Percentiles rank a stretch among this genome's conserved stretches.
These are phyloP conservation scores for Mycosphaerelloides madeirae DNA, from an alignment of 2,329 filamentous ascomycete genomes.

Conservation along the genomic window DNA sequence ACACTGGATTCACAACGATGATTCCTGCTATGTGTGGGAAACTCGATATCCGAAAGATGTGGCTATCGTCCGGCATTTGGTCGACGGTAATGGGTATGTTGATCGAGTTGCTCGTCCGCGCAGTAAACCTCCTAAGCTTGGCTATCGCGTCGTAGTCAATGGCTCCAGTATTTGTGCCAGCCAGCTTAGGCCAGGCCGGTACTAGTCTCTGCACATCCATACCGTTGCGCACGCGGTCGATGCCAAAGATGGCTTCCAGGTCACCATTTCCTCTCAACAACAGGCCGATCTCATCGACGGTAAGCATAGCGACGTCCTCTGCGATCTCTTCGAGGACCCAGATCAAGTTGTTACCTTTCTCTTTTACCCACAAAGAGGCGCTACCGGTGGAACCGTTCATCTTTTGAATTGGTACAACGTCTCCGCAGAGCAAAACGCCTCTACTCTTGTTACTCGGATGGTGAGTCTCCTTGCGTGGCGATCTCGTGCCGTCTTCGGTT, in stretches of 20 bases:
- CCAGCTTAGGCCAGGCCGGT: conserved; percentile 73
- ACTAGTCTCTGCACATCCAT: conserved; percentile 74
- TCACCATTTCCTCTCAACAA: conserved; percentile 68
- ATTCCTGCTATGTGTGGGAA: conserved; percentile 98
- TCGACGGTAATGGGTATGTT: conserved; percentile 82
- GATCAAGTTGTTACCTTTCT: conserved; percentile 87
- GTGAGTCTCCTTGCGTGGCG: conserved; percentile 42
- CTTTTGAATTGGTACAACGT: conserved; percentile 97
- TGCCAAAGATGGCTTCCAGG: conserved; percentile 81
- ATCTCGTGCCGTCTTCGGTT: conserved; percentile 56
- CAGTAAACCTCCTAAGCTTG: conserved; percentile 75
- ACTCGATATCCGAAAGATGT: conserved; percentile 76
- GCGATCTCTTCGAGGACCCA: conserved; percentile 98
- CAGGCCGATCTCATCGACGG: conserved; percentile 70
- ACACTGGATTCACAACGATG: conserved; percentile 77
- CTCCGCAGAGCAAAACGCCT: conserved; percentile 87
- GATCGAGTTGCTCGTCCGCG: conserved; percentile 68
- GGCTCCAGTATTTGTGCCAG: conserved; percentile 64
- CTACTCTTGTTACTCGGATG: conserved; percentile 67
- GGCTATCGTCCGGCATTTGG: conserved; percentile 60
- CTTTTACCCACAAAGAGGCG: conserved; percentile 97
- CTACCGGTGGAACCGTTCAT: conserved; percentile 87
- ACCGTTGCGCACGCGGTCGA: conserved; percentile 60
- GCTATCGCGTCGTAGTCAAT: conserved; percentile 73
- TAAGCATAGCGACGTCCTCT: conserved; percentile 78